Conservation (phyloP, 345 rosid genomes). For the Corchorus capsularis region DNA sequence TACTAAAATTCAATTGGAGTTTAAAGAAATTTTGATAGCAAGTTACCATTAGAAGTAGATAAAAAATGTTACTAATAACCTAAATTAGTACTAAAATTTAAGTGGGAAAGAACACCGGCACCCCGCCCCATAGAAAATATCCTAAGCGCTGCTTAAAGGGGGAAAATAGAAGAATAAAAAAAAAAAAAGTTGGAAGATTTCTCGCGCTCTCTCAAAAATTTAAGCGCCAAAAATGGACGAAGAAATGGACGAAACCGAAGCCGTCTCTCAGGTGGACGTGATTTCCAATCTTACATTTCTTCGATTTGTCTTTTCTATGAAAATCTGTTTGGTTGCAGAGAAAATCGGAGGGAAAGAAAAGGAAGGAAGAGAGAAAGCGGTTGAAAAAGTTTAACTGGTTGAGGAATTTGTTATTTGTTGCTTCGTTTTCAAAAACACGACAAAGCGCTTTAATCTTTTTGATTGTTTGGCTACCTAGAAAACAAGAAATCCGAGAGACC, state of each 20-base stretch:
- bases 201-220: neutral
- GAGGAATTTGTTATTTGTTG: neutral
- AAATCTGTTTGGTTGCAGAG: slow-evolving; percentile 32
- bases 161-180: neutral
- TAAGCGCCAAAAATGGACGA: slow-evolving; percentile 41
- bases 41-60: too few relatives aligned
- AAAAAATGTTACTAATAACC: too few relatives aligned
- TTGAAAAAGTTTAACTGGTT: neutral
- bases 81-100: too few relatives aligned
- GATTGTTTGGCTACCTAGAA: slow-evolving; percentile 4
- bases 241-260: slow-evolving; percentile 75
- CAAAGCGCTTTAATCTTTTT: neutral
- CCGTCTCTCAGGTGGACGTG: slow-evolving; percentile 53
- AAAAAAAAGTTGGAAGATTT: too few relatives aligned
- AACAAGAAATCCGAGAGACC: neutral
- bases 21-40: too few relatives aligned
- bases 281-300: slow-evolving; percentile 12
- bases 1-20: too few relatives aligned
- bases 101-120: too few relatives aligned
- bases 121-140: too few relatives aligned
- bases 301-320: slow-evolving; percentile 12
- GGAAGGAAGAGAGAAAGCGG: neutral
- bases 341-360: slow-evolving; percentile 14
- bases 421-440: neutral
- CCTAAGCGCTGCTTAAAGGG: neutral